Base-by-base conservation (phyloP, 331 rosid genomes). In the Ulmus americana region DNA sequence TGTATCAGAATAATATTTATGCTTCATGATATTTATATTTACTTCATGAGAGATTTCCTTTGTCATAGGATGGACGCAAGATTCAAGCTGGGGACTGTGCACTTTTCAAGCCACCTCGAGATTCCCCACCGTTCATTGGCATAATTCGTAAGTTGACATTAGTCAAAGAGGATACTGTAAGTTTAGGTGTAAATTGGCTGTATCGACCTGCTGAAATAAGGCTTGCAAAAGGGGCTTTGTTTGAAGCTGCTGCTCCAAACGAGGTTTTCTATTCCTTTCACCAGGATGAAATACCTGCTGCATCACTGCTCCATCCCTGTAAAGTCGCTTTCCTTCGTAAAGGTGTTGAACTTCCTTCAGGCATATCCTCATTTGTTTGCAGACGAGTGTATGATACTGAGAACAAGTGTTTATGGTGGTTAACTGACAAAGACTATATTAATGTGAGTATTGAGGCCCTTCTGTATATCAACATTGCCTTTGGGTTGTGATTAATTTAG, bases 221-320 rank as follows among this genome's bases (percentile, higher is more conserved):
- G 68, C 96, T 91, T 39, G 79, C 84, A 50, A 86, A 88, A 81
- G 96, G 90, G 70, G 53, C 79, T 78, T 70, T 39, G 39, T 69
- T 84, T 82, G 95, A 88, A 28, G 35, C 35, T 63, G 96, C 97
- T 74, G 95, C 87, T 2, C 97, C 90, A 5, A 91, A 91, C 94
- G 97, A 91, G 69, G 67, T 91, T 16, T 91, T 91, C 71, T 91
- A 88, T 65, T 91, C 97, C 86, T 91, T 88, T 79, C 97, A 91
- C 57, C 86, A 86, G 97, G 90, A 91, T 88, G 96, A 88, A 80
- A 91, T 77, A 69, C 91, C 90, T 80, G 96, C 95, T 68, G 90
- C 97, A 79, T 88, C 91, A 11, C 70, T 91, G 88, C 91, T 91
- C 73, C 97, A 91, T 86, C 97, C 95, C 55, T 91, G 97, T 86